These are phyloP conservation scores for Calonectria hongkongensis DNA, from an alignment of 2,329 filamentous ascomycete species.

Conservation along the genomic window DNA sequence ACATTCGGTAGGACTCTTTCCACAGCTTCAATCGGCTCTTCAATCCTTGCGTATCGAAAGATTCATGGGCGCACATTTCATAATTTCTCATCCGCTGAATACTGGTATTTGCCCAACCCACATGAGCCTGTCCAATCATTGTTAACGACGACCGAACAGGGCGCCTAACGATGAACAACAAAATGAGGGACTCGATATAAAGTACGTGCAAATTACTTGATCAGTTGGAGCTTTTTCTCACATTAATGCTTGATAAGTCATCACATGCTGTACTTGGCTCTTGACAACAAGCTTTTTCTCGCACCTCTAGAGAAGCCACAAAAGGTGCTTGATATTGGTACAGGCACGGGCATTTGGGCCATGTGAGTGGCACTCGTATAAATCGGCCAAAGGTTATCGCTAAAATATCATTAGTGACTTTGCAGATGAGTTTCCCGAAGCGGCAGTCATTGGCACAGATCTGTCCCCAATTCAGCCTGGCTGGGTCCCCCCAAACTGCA, in stretches of 20 bases:
- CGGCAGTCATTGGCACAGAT: slow-evolving; percentile 69
- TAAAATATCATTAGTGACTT: slow-evolving; percentile 64
- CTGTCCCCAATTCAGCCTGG: slow-evolving; percentile 61
- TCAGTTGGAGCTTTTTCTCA: too few relatives aligned
- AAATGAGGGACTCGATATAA: slow-evolving; percentile 42
- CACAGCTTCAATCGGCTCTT: slow-evolving; percentile 31
- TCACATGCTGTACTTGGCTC: slow-evolving; percentile 42
- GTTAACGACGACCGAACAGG: background rate
- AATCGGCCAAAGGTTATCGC: background rate
- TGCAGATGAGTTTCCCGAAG: slow-evolving; percentile 64
- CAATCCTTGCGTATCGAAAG: slow-evolving; percentile 37
- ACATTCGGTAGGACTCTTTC: slow-evolving; percentile 17
- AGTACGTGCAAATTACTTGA: slow-evolving; percentile 36
- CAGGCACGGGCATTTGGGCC: slow-evolving; percentile 59
- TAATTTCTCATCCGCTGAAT: slow-evolving; percentile 39
- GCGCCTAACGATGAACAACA: slow-evolving; percentile 53
- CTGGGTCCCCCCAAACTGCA: slow-evolving; percentile 69
- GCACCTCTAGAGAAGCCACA: slow-evolving; percentile 36
- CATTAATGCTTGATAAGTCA: slow-evolving; percentile 37
- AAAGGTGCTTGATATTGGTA: slow-evolving; percentile 67
- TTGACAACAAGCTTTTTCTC: slow-evolving; percentile 38
- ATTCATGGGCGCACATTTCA: slow-evolving; percentile 40
- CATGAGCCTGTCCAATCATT: background rate
- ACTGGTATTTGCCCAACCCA: slow-evolving; percentile 37
- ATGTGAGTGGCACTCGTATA: background rate